These are phyloP conservation scores for Chlamydomonas sphaeroides DNA, from an alignment of 139 green algal genomes.

Conservation along the genomic window DNA sequence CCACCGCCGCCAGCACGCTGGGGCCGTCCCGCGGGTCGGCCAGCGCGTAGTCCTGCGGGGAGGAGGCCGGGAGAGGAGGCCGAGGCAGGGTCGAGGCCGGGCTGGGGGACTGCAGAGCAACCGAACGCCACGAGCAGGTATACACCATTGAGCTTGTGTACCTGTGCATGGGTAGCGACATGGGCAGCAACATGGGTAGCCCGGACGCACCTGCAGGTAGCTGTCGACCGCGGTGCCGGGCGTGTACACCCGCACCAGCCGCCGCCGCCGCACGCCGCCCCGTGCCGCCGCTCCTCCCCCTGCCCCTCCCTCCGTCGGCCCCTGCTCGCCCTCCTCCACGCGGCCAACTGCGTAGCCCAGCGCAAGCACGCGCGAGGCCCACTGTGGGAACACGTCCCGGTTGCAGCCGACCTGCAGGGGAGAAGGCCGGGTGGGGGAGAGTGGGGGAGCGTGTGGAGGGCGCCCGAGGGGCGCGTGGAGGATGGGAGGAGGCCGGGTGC, in stretches of 20 bases:
- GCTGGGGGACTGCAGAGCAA: no score
- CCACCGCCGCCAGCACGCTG: slow-evolving; percentile 51
- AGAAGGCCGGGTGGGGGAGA: not conserved
- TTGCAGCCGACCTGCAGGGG: slow-evolving; percentile 61
- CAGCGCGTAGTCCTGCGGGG: not conserved
- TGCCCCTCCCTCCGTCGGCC: not conserved
- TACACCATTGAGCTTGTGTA: no score
- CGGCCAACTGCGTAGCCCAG: slow-evolving; percentile 69
- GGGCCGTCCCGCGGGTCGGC: slow-evolving; percentile 4
- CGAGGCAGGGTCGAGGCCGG: no score
- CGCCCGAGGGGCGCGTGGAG: no score
- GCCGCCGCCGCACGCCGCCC: slow-evolving; percentile 54
- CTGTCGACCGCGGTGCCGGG: slow-evolving; percentile 59
- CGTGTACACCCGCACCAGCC: slow-evolving; percentile 69
- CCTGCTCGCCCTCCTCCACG: slow-evolving; percentile 58
- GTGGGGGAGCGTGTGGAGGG: not conserved
- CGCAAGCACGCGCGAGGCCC: slow-evolving; percentile 66
- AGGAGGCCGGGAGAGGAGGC: not conserved
- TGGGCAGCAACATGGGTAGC: no score
- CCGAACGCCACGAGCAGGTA: no score
- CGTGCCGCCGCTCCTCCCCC: not conserved
- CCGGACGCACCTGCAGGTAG: slow-evolving; percentile 1
- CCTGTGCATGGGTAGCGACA: no score
- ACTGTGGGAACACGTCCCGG: slow-evolving; percentile 60
- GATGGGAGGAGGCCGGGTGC: no score